These are phyloP conservation scores for Phialophora macrospora DNA, from an alignment of 2,329 filamentous ascomycete genomes.

Conservation along the genomic window DNA sequence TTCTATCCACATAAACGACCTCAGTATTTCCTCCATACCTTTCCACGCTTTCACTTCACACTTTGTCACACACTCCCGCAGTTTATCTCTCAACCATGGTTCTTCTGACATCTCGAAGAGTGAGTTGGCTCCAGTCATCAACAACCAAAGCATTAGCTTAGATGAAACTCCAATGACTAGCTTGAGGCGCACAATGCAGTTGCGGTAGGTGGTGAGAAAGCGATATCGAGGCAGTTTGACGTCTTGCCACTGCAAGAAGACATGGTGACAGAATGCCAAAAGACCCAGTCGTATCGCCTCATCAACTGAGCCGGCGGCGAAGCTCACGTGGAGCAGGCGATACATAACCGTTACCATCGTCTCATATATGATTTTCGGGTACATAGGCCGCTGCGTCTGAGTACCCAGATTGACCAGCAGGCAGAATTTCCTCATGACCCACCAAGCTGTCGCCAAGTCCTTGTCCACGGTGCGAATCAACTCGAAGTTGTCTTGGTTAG, in stretches of 20 bases:
- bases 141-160: constrained; percentile 33
- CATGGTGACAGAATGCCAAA: constrained; percentile 46
- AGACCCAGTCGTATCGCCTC: constrained; percentile 50
- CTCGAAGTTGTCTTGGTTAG: constrained; percentile 6
- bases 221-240: constrained; percentile 34
- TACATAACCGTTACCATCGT: constrained; percentile 51
- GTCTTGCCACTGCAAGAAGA: constrained; percentile 49
- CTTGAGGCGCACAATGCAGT: constrained; percentile 25
- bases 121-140: constrained; percentile 35
- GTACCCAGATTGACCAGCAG: constrained; percentile 40
- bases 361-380: constrained; percentile 38
- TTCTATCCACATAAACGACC: constrained; percentile 43
- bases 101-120: constrained; percentile 24
- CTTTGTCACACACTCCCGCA: constrained; percentile 1
- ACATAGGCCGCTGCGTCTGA: constrained; percentile 34
- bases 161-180: not conserved
- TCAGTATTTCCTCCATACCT: constrained; percentile 39
- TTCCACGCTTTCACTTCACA: constrained; percentile 24
- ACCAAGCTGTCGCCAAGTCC: constrained; percentile 39
- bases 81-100: constrained; percentile 13
- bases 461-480: constrained; percentile 32
- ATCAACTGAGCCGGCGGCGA: constrained; percentile 40
- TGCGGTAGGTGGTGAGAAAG: constrained; percentile 29
- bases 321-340: constrained; percentile 46
- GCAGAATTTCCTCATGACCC: constrained; percentile 40